Conservation (phyloP, 2,329 filamentous ascomycete genomes). For the Alternaria angustiovoidea region DNA sequence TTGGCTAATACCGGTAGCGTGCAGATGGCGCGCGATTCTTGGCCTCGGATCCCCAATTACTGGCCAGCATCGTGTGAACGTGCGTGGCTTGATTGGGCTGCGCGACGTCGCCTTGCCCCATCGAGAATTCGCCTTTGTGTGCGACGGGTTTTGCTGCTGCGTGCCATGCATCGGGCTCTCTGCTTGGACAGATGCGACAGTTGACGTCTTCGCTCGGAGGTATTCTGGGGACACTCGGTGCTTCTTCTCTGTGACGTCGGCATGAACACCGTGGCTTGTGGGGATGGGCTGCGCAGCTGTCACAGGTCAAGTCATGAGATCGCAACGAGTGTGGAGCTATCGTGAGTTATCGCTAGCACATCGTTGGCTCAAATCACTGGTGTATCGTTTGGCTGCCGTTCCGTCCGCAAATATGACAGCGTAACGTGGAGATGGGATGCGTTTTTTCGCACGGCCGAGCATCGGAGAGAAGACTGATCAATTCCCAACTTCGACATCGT, state of each 20-base stretch:
- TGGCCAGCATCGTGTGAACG: conserved; percentile 15
- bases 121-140: conserved; percentile 3
- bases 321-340: conserved; percentile 19
- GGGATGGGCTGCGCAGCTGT: not conserved
- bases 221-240: conserved; percentile 15
- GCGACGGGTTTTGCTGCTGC: conserved; percentile 13
- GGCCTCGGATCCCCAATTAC: conserved; percentile 25
- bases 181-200: conserved; percentile 12
- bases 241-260: conserved; percentile 12
- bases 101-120: conserved; percentile 8
- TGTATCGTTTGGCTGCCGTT: conserved; percentile 12
- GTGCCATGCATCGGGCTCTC: conserved; percentile 21
- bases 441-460: not conserved
- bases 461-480: not conserved
- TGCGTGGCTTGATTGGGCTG: conserved; percentile 29
- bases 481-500: not conserved
- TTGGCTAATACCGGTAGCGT: conserved; percentile 14
- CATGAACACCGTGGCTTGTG: conserved; percentile 2
- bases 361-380: conserved; percentile 7
- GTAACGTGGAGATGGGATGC: conserved; percentile 12
- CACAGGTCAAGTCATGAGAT: conserved; percentile 16
- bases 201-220: conserved; percentile 15
- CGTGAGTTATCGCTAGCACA: conserved; percentile 21
- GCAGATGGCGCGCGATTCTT: conserved; percentile 9
- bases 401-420: conserved; percentile 17